phyloP scores from a whole-genome alignment of 805 yeast genomes.

The Candida pini region DNA sequence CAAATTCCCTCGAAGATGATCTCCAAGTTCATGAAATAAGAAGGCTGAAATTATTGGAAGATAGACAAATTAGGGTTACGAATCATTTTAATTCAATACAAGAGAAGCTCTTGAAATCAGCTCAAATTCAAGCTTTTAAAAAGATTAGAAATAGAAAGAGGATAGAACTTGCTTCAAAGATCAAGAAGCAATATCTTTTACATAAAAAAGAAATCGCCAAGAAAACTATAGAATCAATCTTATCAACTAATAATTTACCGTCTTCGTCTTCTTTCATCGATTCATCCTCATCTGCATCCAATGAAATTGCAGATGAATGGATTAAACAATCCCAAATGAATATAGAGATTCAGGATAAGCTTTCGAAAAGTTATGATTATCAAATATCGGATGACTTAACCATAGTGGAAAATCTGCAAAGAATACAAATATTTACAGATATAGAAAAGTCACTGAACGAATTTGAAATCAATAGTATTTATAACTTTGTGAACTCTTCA shows the following conservation, averaged over 20 bases:
- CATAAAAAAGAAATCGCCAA: conserved; percentile 15
- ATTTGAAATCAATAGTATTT: conserved; percentile 8
- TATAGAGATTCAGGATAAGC: neutral
- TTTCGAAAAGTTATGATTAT: neutral
- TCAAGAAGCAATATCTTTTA: conserved; percentile 11
- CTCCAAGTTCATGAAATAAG: conserved; percentile 12
- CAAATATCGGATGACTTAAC: conserved; percentile 1
- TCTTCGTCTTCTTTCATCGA: neutral
- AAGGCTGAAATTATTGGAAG: conserved; percentile 12
- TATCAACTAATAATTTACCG: conserved; percentile 4
- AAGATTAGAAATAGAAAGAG: conserved; percentile 8
- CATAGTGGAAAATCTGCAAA: conserved; percentile 8
- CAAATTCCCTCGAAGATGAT: conserved; percentile 13
- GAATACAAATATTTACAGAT: conserved; percentile 7
- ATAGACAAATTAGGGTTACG: conserved; percentile 5
- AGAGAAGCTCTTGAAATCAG: conserved; percentile 3
- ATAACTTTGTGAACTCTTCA: conserved; percentile 10
- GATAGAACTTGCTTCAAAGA: conserved; percentile 13
- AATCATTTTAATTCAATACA: conserved; percentile 8
- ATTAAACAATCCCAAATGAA: too few relatives aligned
- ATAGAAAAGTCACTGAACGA: conserved; percentile 7
- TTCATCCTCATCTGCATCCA: neutral
- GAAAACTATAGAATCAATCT: conserved; percentile 11
- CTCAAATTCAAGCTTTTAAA: conserved; percentile 4
- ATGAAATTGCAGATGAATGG: too few relatives aligned